phyloP scores from a whole-genome alignment of 1,284 basidiomycete species.

The Apiotrichum gracile region DNA sequence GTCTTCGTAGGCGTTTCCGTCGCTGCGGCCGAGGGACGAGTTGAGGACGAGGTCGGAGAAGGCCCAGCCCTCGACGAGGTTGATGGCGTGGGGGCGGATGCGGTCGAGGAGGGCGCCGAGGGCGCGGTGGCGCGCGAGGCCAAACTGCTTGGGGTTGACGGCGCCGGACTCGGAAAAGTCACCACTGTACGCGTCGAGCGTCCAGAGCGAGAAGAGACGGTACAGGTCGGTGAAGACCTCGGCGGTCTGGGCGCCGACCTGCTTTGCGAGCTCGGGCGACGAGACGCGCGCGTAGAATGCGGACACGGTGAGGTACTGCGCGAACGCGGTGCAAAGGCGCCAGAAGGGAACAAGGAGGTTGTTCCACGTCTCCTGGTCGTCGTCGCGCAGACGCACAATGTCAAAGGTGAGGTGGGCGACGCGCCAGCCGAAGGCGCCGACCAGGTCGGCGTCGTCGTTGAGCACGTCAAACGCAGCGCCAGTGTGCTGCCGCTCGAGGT shows the following conservation, averaged over 20 bases:
- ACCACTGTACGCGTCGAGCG: slow-evolving; percentile 47
- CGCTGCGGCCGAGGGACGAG: slow-evolving; percentile 52
- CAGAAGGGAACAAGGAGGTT: slow-evolving; percentile 13
- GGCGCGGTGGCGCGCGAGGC: slow-evolving; percentile 4
- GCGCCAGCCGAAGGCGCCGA: slow-evolving; percentile 51
- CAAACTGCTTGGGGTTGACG: slow-evolving; percentile 35
- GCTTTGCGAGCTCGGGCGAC: neutral
- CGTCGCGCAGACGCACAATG: slow-evolving; percentile 40
- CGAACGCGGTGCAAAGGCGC: slow-evolving; percentile 12
- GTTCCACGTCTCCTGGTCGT: slow-evolving; percentile 31
- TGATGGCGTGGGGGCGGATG: slow-evolving; percentile 29
- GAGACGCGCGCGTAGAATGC: neutral
- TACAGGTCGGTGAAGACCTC: slow-evolving; percentile 40
- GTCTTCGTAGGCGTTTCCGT: slow-evolving; percentile 49
- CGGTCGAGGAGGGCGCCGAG: neutral
- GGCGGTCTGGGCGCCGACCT: neutral
- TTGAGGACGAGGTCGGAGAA: slow-evolving; percentile 55
- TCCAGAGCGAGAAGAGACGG: slow-evolving; percentile 47
- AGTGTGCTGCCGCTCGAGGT: slow-evolving; percentile 44
- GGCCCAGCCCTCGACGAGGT: slow-evolving; percentile 53
- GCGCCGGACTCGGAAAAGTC: slow-evolving; percentile 50
- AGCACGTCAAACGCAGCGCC: slow-evolving; percentile 52
- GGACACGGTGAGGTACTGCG: slow-evolving; percentile 8
- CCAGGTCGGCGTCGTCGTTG: slow-evolving; percentile 51
- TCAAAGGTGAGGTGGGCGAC: slow-evolving; percentile 34